phyloP scores from a whole-genome alignment of 176 grass and related monocot genomes.

The Elymus sibiricus region DNA sequence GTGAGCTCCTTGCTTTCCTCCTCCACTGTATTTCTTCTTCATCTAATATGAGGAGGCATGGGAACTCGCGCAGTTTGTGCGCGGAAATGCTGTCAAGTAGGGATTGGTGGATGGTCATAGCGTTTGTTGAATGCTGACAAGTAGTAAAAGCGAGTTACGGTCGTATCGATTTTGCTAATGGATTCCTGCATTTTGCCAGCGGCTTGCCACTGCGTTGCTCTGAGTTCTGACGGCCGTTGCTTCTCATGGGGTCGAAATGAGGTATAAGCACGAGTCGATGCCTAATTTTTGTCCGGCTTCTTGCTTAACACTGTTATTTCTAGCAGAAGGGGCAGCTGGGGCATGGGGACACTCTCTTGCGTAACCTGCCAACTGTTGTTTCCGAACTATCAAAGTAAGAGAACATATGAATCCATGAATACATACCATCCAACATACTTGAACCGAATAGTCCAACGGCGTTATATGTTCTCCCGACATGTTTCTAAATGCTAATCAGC shows the following conservation, averaged over 20 bases:
- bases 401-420: neutral
- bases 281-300: neutral
- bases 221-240: constrained; percentile 75
- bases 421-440: neutral
- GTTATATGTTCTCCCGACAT: neutral
- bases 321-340: constrained; percentile 95
- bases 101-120: neutral
- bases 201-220: constrained; percentile 86
- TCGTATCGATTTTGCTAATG: neutral
- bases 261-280: constrained; percentile 8
- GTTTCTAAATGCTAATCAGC: neutral
- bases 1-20: no score
- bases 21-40: neutral
- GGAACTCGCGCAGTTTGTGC: neutral
- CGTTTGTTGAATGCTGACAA: neutral
- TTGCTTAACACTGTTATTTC: constrained; percentile 27
- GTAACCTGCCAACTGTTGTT: constrained; percentile 72
- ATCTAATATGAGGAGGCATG: no score
- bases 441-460: neutral
- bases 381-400: constrained; percentile 80
- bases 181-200: constrained; percentile 40
- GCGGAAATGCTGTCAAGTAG: neutral
- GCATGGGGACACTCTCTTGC: constrained; percentile 71
- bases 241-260: constrained; percentile 97
- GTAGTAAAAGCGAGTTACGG: neutral